Conservation (phyloP, 371 early-diverging fungal genomes). For the Thermomucor indicae-seudaticae region DNA sequence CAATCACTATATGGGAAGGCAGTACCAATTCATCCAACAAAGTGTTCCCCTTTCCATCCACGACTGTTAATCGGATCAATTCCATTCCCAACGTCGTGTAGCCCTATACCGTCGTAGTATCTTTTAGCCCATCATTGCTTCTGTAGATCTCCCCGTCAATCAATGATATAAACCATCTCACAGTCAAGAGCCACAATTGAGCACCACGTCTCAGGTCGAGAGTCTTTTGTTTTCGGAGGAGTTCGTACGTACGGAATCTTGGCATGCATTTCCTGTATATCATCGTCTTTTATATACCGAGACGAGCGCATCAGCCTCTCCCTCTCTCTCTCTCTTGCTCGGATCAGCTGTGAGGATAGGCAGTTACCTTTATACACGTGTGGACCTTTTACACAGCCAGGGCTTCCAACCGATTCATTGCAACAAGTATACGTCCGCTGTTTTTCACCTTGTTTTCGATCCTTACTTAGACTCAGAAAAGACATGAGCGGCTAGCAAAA, state of each 20-base stretch:
- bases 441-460: constrained; percentile 30
- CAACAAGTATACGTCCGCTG: constrained; percentile 45
- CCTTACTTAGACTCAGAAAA: neutral
- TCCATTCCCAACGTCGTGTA: constrained; percentile 56
- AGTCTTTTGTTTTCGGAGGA: too few relatives aligned
- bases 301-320: too few relatives aligned
- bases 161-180: constrained; percentile 37
- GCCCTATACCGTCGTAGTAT: constrained; percentile 7
- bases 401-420: constrained; percentile 32
- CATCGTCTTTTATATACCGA: too few relatives aligned
- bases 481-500: neutral
- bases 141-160: neutral
- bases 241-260: constrained; percentile 41
- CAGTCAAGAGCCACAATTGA: constrained; percentile 41
- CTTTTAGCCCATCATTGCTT: neutral
- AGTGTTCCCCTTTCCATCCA: constrained; percentile 36
- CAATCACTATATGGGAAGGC: constrained; percentile 46
- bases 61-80: constrained; percentile 48
- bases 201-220: constrained; percentile 1
- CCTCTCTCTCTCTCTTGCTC: too few relatives aligned
- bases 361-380: constrained; percentile 42
- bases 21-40: constrained; percentile 53
- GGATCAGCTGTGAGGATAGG: neutral
- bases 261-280: constrained; percentile 23
- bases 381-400: constrained; percentile 48